Evolutionary conservation across 192 early-diverging fungal genomes (phyloP), one percentile per base, ranked within the genome.

Genomic region (Pilaira anomala): DNA sequence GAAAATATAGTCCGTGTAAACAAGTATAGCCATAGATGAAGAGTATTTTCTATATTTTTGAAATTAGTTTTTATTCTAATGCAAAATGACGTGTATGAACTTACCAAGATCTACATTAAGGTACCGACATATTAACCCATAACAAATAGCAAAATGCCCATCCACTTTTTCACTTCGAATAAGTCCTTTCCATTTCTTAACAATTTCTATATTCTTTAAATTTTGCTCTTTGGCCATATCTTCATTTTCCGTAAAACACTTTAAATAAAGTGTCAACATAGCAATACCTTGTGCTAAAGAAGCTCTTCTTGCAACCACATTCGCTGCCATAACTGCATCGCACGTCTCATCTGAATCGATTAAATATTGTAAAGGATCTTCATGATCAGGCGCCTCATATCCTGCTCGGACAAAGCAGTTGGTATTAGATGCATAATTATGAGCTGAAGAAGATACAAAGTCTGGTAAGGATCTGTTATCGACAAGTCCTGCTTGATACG

Each of bases 1-100:
- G 92, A 94, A 48, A 94, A 80, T 8, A 93, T 70, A n/a, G 90
- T 82, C 11, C 95, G 86, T n/a, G 87, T 83, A 79, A 92, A 92
- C 33, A 93, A 75, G 72, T 92, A 96, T 52, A 98, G 61, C 62
- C 84, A 89, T 36, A 96, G 78, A 62, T 88, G 85, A 63, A 85
- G 75, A 11, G 88, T 83, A 42, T 87, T 85, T 7, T 83, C 88
- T 89, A 53, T 54, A 22, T 22, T 36, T 3, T 9, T 9, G 11
- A 36, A 36, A 36, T 36, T 5, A 36, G 6, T 36, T 9, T 36
- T 3, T 9, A 1, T 36, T 36, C 7, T 9, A 36, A 36, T 7
- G 16, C 19, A 21, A 56, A 36, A 36, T 36, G 33, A 36, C 33
- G 33, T 42, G n/a, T 24, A 7, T 6, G 7, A 8, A 54, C 46